These are phyloP conservation scores for Aspergillus quadrilineatus DNA, from an alignment of 2,329 filamentous ascomycete species.

Conservation along the genomic window DNA sequence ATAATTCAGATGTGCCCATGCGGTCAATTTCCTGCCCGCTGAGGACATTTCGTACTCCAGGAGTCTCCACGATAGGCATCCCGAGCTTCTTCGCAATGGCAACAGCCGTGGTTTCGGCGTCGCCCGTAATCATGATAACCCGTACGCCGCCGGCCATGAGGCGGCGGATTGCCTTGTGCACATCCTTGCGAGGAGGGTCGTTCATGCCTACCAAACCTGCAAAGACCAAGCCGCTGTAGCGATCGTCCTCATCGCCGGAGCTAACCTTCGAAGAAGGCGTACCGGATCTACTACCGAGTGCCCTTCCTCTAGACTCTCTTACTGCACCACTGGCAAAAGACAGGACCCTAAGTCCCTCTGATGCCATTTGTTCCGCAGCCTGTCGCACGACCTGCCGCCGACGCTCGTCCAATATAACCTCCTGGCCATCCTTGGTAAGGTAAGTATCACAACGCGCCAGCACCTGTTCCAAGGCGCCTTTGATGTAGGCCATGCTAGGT, in stretches of 20 bases:
- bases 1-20: constrained; percentile 83
- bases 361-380: constrained; percentile 83
- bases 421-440: constrained; percentile 78
- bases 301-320: constrained; percentile 48
- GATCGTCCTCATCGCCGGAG: constrained; percentile 61
- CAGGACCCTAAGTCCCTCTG: constrained; percentile 83
- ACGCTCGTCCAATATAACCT: constrained; percentile 77
- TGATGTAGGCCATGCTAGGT: constrained; percentile 87
- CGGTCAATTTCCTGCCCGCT: constrained; percentile 88
- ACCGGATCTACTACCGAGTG: constrained; percentile 55
- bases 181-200: constrained; percentile 87
- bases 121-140: constrained; percentile 98
- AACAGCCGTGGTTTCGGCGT: constrained; percentile 89
- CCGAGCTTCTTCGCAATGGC: constrained; percentile 94
- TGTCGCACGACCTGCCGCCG: constrained; percentile 71
- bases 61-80: constrained; percentile 71
- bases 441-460: constrained; percentile 88
- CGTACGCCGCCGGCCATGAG: constrained; percentile 93
- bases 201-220: constrained; percentile 95
- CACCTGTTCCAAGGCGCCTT: constrained; percentile 87
- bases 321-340: constrained; percentile 86
- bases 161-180: constrained; percentile 82
- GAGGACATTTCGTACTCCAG: constrained; percentile 64
- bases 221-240: constrained; percentile 82
- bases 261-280: constrained; percentile 36